phyloP scores from a whole-genome alignment of 768 basidiomycete genomes.

The Auriscalpium vulgare region DNA sequence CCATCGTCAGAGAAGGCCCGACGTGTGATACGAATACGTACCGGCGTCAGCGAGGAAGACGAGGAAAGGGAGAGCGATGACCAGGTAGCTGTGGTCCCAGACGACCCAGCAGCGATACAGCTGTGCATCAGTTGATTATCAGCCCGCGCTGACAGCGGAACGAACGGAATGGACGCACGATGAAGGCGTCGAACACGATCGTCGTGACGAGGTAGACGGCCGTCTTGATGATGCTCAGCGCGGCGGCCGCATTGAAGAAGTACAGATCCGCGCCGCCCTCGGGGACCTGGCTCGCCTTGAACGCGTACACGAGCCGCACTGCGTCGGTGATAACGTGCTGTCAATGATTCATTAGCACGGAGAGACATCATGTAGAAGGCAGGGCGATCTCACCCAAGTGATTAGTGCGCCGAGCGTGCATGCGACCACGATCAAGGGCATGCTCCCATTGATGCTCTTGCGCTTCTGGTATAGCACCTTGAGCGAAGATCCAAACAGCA shows the following conservation, averaged over 20 bases:
- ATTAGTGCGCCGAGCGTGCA: conserved; percentile 7
- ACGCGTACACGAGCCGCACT: conserved; percentile 18
- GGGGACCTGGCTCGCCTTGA: conserved; percentile 11
- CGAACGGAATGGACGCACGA: conserved; percentile 5
- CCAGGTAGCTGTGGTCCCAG: conserved; percentile 17
- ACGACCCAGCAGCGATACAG: conserved; percentile 20
- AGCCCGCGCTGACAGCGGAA: neutral
- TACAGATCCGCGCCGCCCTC: conserved; percentile 16
- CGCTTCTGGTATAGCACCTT: conserved; percentile 8
- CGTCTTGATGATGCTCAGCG: conserved; percentile 20
- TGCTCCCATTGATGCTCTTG: conserved; percentile 4
- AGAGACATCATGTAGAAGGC: neutral
- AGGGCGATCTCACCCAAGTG: conserved; percentile 6
- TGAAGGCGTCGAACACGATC: conserved; percentile 21
- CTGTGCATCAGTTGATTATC: neutral
- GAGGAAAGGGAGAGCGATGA: conserved; percentile 16
- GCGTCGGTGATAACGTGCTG: conserved; percentile 22
- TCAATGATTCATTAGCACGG: neutral
- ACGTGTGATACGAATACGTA: neutral
- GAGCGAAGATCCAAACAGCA: neutral
- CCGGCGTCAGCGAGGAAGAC: conserved; percentile 23
- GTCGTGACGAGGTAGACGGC: conserved; percentile 18
- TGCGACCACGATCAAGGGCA: conserved; percentile 5
- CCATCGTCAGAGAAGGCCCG: no score
- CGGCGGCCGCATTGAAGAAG: conserved; percentile 15